A percentile compares a stretch with the other conserved stretches of the same genome.
These are phyloP conservation scores for Cladosporium sp. DNA, from an alignment of 2,329 filamentous ascomycete genomes.

Conservation along the genomic window DNA sequence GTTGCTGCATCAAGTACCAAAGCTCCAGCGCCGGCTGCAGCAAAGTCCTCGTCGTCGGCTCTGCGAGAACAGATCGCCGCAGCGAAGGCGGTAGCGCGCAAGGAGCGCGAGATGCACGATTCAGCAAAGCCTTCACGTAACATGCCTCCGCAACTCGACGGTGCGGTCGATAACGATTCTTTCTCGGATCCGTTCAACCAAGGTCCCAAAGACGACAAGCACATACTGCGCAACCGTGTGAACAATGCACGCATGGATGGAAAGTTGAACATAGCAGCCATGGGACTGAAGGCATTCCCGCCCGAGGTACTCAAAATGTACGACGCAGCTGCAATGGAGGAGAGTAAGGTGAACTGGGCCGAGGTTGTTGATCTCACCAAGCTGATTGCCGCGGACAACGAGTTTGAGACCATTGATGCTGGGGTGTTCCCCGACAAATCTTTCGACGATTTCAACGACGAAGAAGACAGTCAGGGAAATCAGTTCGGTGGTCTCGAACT, in stretches of 20 bases:
- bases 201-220: conserved; percentile 59
- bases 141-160: conserved; percentile 17
- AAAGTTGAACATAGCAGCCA: conserved; percentile 81
- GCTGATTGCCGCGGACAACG: conserved; percentile 86
- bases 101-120: conserved; percentile 36
- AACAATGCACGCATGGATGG: conserved; percentile 73
- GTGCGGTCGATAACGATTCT: conserved; percentile 59
- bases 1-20: conserved; percentile 7
- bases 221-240: conserved; percentile 72
- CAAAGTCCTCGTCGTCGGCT: conserved; percentile 67
- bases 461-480: conserved; percentile 67
- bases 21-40: neutral
- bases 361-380: conserved; percentile 85
- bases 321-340: conserved; percentile 68
- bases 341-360: conserved; percentile 73
- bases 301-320: conserved; percentile 88
- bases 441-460: conserved; percentile 56
- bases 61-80: conserved; percentile 90
- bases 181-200: conserved; percentile 72
- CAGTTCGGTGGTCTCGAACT: conserved; percentile 81
- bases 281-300: conserved; percentile 78
- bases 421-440: conserved; percentile 73
- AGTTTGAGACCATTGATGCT: conserved; percentile 73
- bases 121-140: conserved; percentile 19
- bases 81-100: conserved; percentile 72